phyloP scores from a whole-genome alignment of 2,329 filamentous ascomycete species.

The Diatrype stigma region DNA sequence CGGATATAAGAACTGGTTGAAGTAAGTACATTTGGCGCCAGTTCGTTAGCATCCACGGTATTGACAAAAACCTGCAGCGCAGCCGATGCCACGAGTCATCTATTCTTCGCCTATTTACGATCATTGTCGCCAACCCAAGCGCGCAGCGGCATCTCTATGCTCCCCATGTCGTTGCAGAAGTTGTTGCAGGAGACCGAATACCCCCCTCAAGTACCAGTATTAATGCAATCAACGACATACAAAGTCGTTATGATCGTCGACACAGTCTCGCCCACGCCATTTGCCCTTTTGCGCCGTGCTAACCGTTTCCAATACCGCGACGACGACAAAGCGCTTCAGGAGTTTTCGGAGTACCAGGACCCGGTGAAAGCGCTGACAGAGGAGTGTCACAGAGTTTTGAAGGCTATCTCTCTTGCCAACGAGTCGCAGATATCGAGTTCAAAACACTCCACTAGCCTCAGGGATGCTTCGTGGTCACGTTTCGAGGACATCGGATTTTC shows the following conservation, averaged over 20 bases:
- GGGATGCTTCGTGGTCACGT: slow-evolving; percentile 90
- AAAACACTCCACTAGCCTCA: slow-evolving; percentile 67
- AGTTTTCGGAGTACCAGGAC: slow-evolving; percentile 85
- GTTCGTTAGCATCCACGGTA: not conserved
- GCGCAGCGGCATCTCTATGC: slow-evolving; percentile 72
- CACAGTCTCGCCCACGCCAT: slow-evolving; percentile 89
- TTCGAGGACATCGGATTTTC: slow-evolving; percentile 95
- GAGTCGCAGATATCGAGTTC: slow-evolving; percentile 72
- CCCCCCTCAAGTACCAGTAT: slow-evolving; percentile 71
- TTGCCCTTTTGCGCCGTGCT: slow-evolving; percentile 81
- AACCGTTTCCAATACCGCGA: slow-evolving; percentile 96
- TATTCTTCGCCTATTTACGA: slow-evolving; percentile 96
- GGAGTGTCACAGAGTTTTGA: slow-evolving; percentile 86
- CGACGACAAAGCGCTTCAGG: slow-evolving; percentile 76
- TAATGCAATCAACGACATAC: slow-evolving; percentile 76
- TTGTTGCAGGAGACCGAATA: slow-evolving; percentile 91
- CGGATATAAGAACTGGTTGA: slow-evolving; percentile 84
- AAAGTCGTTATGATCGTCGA: slow-evolving; percentile 97
- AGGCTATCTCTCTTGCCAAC: slow-evolving; percentile 82
- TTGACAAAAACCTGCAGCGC: slow-evolving; percentile 55
- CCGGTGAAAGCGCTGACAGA: slow-evolving; percentile 84
- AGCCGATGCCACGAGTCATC: slow-evolving; percentile 90
- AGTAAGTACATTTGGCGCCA: slow-evolving; percentile 46
- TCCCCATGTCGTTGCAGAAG: slow-evolving; percentile 88
- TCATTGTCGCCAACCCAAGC: slow-evolving; percentile 80